Conservation (phyloP, 2,329 filamentous ascomycete genomes). For the Hypoxylon rubiginosum region DNA sequence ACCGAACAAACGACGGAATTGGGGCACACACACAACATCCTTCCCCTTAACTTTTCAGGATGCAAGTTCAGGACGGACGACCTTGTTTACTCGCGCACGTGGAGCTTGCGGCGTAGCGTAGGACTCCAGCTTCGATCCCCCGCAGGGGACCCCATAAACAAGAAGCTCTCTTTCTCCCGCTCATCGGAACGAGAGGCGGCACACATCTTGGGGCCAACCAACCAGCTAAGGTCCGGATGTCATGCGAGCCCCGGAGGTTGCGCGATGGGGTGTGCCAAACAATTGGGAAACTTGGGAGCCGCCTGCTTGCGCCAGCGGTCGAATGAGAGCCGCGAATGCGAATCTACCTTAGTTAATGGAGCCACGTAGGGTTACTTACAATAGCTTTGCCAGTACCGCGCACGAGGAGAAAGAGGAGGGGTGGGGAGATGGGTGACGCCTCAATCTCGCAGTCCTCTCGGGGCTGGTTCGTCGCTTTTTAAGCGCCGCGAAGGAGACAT, state of each 20-base stretch:
- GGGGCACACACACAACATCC: slow-evolving; percentile 11
- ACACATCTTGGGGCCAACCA: slow-evolving; percentile 15
- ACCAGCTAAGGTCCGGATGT: not conserved
- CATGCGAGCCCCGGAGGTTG: not conserved
- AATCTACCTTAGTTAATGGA: slow-evolving; percentile 32
- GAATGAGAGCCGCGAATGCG: slow-evolving; percentile 24
- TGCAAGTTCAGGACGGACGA: slow-evolving; percentile 7
- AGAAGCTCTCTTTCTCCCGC: slow-evolving; percentile 11
- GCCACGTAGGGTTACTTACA: slow-evolving; percentile 32
- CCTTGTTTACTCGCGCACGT: slow-evolving; percentile 33
- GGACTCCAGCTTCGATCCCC: slow-evolving; percentile 30
- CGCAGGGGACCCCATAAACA: slow-evolving; percentile 17
- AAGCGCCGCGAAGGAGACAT: slow-evolving; percentile 36
- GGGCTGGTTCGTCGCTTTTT: slow-evolving; percentile 23
- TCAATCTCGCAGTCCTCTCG: slow-evolving; percentile 17
- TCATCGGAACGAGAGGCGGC: slow-evolving; percentile 18
- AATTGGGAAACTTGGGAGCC: slow-evolving; percentile 9
- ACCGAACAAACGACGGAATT: slow-evolving; percentile 7
- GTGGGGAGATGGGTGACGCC: slow-evolving; percentile 19
- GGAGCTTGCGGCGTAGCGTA: slow-evolving; percentile 27
- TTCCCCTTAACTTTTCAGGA: too few relatives aligned
- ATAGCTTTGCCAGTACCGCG: slow-evolving; percentile 25
- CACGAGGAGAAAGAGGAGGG: too few relatives aligned
- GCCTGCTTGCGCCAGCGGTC: slow-evolving; percentile 10
- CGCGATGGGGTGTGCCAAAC: slow-evolving; percentile 15